Evolutionary conservation across 2,329 filamentous ascomycete genomes (phyloP).

Genomic region (Cladophialophora immunda): DNA sequence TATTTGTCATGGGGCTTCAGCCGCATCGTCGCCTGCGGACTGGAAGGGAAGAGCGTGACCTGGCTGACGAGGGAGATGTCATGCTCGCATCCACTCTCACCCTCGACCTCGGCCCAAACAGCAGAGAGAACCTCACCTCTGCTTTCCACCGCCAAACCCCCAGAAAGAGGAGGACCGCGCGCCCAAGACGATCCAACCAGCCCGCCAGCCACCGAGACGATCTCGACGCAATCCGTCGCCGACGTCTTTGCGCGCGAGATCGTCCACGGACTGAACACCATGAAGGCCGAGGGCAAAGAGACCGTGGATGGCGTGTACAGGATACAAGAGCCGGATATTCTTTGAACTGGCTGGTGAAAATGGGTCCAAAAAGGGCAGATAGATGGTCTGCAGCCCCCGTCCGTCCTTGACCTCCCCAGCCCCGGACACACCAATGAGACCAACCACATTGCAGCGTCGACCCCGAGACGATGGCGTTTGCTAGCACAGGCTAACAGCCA

Average conservation of each 20-base stretch:
- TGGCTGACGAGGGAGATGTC: conserved; percentile 68
- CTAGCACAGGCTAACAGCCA: not conserved
- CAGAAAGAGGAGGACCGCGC: not conserved
- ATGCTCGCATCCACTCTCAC: not conserved
- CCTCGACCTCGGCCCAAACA: not conserved
- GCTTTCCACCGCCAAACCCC: not conserved
- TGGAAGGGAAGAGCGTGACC: conserved; percentile 81
- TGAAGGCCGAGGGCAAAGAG: conserved; percentile 37
- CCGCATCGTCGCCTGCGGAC: conserved; percentile 88
- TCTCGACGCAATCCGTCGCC: conserved; percentile 46
- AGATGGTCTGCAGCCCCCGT: too few relatives aligned
- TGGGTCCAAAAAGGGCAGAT: not conserved
- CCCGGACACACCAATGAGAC: too few relatives aligned
- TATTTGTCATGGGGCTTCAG: conserved; percentile 65
- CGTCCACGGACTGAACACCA: conserved; percentile 45
- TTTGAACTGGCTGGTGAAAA: conserved; percentile 2
- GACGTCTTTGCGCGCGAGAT: conserved; percentile 46
- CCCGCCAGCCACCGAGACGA: not conserved
- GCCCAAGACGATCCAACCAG: not conserved
- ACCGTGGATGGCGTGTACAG: conserved; percentile 49
- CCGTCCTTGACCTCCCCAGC: too few relatives aligned
- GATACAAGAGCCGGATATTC: conserved; percentile 47
- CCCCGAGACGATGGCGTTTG: not conserved
- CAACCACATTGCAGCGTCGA: too few relatives aligned
- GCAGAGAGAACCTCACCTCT: not conserved